These are phyloP conservation scores for Andalucia godoyi DNA, from an alignment of 78 protist genomes.

Conservation along the genomic window DNA sequence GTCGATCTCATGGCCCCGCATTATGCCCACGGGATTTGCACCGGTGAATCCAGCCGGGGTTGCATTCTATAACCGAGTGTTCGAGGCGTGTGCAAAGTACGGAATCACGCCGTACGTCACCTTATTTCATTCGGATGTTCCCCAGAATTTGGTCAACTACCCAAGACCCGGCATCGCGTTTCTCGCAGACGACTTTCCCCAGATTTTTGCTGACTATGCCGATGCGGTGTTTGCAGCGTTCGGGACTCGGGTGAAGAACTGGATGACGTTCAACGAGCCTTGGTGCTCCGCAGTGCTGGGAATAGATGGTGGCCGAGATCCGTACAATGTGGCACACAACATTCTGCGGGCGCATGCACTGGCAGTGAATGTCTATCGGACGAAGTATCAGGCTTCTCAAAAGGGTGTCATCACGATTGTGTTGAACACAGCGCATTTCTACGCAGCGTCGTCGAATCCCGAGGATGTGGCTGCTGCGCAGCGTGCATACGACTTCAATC, in stretches of 20 bases:
- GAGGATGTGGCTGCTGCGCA: conserved; percentile 33
- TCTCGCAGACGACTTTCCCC: neutral
- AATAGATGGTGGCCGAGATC: neutral
- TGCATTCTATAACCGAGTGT: neutral
- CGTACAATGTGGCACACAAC: conserved; percentile 19
- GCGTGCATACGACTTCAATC: conserved; percentile 4
- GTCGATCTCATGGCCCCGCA: conserved; percentile 37
- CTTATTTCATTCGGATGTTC: conserved; percentile 62
- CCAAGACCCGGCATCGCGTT: neutral
- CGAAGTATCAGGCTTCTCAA: neutral
- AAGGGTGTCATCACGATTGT: conserved; percentile 17
- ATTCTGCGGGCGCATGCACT: conserved; percentile 18
- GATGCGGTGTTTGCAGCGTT: conserved; percentile 7
- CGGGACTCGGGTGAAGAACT: conserved; percentile 36
- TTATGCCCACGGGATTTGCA: conserved; percentile 25
- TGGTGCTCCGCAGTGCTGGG: conserved; percentile 18
- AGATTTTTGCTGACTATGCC: conserved; percentile 30
- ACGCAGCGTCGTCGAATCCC: neutral
- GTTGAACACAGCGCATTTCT: conserved; percentile 5
- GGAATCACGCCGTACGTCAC: conserved; percentile 38
- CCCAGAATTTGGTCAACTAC: conserved; percentile 29
- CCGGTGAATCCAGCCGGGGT: conserved; percentile 17
- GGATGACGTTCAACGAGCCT: conserved; percentile 55
- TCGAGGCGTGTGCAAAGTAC: conserved; percentile 16
- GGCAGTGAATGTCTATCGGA: conserved; percentile 6